These are phyloP conservation scores for Talaromyces sp. DNA, from an alignment of 2,329 filamentous ascomycete genomes.

Conservation along the genomic window DNA sequence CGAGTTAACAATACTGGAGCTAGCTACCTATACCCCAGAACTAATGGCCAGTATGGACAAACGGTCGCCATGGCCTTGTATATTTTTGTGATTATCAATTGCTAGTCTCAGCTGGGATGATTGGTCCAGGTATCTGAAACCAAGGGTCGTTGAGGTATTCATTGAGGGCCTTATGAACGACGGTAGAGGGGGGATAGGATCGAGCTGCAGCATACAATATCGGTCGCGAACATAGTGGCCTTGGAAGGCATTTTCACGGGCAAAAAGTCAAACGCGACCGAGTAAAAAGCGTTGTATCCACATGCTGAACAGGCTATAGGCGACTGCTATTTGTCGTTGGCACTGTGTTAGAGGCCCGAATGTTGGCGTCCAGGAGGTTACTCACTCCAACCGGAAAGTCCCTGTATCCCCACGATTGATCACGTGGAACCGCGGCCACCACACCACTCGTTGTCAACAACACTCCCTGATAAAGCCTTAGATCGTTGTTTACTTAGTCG, in stretches of 20 bases:
- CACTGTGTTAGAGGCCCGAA: neutral
- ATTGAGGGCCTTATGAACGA: slow-evolving; percentile 5
- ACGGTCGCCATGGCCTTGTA: no score
- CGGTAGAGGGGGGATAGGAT: slow-evolving; percentile 4
- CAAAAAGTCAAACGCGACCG: neutral
- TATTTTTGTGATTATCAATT: slow-evolving; percentile 48
- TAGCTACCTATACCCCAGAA: no score
- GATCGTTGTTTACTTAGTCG: neutral
- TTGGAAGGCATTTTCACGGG: neutral
- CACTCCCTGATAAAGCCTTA: neutral
- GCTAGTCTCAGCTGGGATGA: no score
- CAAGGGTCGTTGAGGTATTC: neutral
- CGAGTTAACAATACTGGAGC: no score
- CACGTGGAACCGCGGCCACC: neutral
- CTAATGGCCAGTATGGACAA: no score
- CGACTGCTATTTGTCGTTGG: neutral
- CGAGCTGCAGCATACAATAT: slow-evolving; percentile 1
- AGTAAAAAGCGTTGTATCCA: neutral
- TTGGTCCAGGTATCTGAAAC: neutral
- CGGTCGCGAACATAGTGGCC: slow-evolving; percentile 3
- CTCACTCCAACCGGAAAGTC: neutral
- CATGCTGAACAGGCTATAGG: neutral
- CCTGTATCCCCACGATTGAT: slow-evolving; percentile 1
- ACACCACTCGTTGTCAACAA: neutral
- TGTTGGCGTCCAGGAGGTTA: neutral